These are phyloP conservation scores for Verticillium dahliae DNA, from an alignment of 2,329 filamentous ascomycete species.

Conservation along the genomic window DNA sequence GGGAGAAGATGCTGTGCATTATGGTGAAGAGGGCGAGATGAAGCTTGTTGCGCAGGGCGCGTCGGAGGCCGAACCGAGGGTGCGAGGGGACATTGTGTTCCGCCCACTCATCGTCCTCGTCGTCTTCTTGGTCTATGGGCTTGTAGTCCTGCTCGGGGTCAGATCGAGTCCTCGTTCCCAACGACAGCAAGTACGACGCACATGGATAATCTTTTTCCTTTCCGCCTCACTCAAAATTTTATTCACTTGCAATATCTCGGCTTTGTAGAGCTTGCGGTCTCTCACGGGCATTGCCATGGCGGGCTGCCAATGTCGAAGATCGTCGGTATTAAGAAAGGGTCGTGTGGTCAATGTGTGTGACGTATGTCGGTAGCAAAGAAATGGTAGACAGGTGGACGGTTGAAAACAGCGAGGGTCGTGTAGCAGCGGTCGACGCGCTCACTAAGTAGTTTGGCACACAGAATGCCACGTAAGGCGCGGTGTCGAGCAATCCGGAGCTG, in stretches of 20 bases:
- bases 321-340: slow-evolving; percentile 1
- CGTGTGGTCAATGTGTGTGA: background rate
- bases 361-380: slow-evolving; percentile 4
- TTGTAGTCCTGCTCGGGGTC: slow-evolving; percentile 19
- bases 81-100: slow-evolving; percentile 18
- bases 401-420: background rate
- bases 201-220: slow-evolving; percentile 28
- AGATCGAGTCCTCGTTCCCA: slow-evolving; percentile 1
- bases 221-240: slow-evolving; percentile 26
- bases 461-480: background rate
- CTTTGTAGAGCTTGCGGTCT: slow-evolving; percentile 31
- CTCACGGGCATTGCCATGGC: slow-evolving; percentile 21
- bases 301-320: slow-evolving; percentile 2
- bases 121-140: slow-evolving; percentile 1
- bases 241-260: slow-evolving; percentile 28
- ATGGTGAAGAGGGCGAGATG: slow-evolving; percentile 62
- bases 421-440: background rate
- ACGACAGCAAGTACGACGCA: slow-evolving; percentile 11
- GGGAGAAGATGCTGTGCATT: slow-evolving; percentile 75
- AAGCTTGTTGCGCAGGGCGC: slow-evolving; percentile 55
- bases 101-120: slow-evolving; percentile 7
- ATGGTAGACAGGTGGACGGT: background rate
- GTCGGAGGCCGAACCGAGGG: slow-evolving; percentile 50
- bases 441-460: background rate
- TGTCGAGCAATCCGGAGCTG: background rate